Evolutionary conservation across 345 rosid genomes (phyloP).

Genomic region (Cardamine occulta): DNA sequence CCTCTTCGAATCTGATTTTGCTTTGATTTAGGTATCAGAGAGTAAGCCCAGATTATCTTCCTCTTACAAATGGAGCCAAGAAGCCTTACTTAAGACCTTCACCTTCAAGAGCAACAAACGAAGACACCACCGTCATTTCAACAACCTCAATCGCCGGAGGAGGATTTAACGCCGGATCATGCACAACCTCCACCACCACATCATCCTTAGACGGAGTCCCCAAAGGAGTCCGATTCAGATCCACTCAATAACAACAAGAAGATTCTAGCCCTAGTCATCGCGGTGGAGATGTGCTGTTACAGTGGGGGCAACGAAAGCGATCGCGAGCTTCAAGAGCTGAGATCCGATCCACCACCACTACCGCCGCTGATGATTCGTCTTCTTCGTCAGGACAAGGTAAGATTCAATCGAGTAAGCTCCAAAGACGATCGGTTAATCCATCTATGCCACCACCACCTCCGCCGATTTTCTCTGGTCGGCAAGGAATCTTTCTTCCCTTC

Average conservation of each 20-base stretch:
- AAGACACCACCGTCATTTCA: conserved; percentile 30
- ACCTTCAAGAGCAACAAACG: conserved; percentile 41
- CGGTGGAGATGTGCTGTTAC: conserved; percentile 59
- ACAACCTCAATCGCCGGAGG: conserved; percentile 36
- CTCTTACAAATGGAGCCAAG: conserved; percentile 49
- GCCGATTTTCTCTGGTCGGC: conserved; percentile 26
- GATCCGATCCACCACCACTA: conserved; percentile 51
- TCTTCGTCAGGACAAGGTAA: conserved; percentile 57
- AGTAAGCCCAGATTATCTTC: conserved; percentile 62
- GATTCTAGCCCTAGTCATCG: conserved; percentile 41
- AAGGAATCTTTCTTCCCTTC: conserved; percentile 45
- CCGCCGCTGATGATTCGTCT: conserved; percentile 52
- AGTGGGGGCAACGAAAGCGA: conserved; percentile 75
- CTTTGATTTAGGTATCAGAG: conserved; percentile 59
- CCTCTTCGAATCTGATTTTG: neutral
- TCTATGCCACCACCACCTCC: conserved; percentile 49
- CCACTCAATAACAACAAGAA: conserved; percentile 20
- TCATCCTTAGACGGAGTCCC: conserved; percentile 31
- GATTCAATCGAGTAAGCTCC: conserved; percentile 41
- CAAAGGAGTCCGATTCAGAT: conserved; percentile 43
- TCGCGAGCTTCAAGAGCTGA: conserved; percentile 60
- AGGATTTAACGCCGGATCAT: conserved; percentile 46
- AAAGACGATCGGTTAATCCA: conserved; percentile 42
- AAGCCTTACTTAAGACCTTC: conserved; percentile 50
- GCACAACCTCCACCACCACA: conserved; percentile 28